Evolutionary conservation across 805 yeast genomes (phyloP).

Genomic region (Pichia ethanolica): DNA sequence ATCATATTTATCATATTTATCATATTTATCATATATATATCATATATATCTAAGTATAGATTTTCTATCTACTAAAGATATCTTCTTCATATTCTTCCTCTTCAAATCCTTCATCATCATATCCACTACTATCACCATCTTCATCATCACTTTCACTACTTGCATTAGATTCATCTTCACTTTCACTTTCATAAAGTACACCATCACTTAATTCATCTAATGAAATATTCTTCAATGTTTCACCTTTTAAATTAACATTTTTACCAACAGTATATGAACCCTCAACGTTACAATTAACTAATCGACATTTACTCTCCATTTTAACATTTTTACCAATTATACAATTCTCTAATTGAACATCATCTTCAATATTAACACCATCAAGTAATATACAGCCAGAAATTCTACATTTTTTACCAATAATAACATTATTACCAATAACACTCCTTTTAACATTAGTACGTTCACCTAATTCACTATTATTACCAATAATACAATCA

Average conservation of each 20-base stretch:
- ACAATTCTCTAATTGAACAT: slow-evolving; percentile 73
- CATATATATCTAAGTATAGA: too few species aligned
- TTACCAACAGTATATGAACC: slow-evolving; percentile 62
- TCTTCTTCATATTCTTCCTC: slow-evolving; percentile 39
- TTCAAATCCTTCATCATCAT: slow-evolving; percentile 36
- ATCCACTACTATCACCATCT: slow-evolving; percentile 11
- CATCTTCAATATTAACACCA: slow-evolving; percentile 70
- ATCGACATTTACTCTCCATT: slow-evolving; percentile 56
- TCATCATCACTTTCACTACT: slow-evolving; percentile 32
- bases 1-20: too few species aligned
- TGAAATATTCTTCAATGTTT: slow-evolving; percentile 30
- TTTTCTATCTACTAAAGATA: slow-evolving; percentile 6
- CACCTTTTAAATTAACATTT: slow-evolving; percentile 39
- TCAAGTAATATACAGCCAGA: slow-evolving; percentile 79
- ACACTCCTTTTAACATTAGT: slow-evolving; percentile 83
- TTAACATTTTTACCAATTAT: slow-evolving; percentile 65
- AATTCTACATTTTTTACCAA: slow-evolving; percentile 83
- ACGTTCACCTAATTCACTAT: slow-evolving; percentile 66
- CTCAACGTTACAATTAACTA: slow-evolving; percentile 81
- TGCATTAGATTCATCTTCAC: slow-evolving; percentile 25
- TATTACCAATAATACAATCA: slow-evolving; percentile 72
- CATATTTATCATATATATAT: too few species aligned
- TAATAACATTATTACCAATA: slow-evolving; percentile 62
- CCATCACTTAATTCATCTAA: slow-evolving; percentile 26
- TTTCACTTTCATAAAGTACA: slow-evolving; percentile 12